These are phyloP conservation scores for Pseudopediastrum boryanum DNA, from an alignment of 139 green algal genomes.

Conservation along the genomic window DNA sequence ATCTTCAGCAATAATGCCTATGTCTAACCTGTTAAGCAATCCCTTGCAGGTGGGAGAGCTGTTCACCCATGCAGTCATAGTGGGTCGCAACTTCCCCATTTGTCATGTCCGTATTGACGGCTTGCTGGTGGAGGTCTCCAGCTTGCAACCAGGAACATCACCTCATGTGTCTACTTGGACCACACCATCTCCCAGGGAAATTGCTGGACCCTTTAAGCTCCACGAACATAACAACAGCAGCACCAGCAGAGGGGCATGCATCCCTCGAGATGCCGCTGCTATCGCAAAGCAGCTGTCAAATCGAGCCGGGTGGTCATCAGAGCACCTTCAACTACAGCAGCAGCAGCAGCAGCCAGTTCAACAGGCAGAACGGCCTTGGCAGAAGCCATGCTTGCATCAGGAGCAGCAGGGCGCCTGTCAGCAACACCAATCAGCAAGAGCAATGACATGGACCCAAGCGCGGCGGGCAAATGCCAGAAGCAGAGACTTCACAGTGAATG, in stretches of 20 bases:
- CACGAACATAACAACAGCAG: not conserved
- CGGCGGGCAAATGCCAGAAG: slow-evolving; percentile 49
- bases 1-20: slow-evolving; percentile 19
- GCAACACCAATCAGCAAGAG: slow-evolving; percentile 2
- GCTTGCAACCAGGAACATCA: slow-evolving; percentile 44
- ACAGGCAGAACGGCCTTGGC: too few species aligned
- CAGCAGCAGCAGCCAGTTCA: too few species aligned
- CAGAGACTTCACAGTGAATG: slow-evolving; percentile 81
- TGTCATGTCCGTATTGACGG: slow-evolving; percentile 40
- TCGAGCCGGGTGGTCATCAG: too few species aligned
- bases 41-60: slow-evolving; percentile 51
- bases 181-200: not conserved
- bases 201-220: not conserved
- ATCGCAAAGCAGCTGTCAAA: too few species aligned
- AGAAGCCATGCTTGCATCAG: too few species aligned
- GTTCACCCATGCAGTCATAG: slow-evolving; percentile 42
- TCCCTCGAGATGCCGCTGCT: not conserved
- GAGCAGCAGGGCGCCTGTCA: slow-evolving; percentile 5
- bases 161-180: not conserved
- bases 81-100: slow-evolving; percentile 69
- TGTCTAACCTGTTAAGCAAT: slow-evolving; percentile 47
- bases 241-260: not conserved
- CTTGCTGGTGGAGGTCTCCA: slow-evolving; percentile 56
- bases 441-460: slow-evolving; percentile 38
- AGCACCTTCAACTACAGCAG: too few species aligned